These are phyloP conservation scores for Pseudognaphalium luteoalbum DNA, from an alignment of 129 eudicot species.

Conservation along the genomic window DNA sequence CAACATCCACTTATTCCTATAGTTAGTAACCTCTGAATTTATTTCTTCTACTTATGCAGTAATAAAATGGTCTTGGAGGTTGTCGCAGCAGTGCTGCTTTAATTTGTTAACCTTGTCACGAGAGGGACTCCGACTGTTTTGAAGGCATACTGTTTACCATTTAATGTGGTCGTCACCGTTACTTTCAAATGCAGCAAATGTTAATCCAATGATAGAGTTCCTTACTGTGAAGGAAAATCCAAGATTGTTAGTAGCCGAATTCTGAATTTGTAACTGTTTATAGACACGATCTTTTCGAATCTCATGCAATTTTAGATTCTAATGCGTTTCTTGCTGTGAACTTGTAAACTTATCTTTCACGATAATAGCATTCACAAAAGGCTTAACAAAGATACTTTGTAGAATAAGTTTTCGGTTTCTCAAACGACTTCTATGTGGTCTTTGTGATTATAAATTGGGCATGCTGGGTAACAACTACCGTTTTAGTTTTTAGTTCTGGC, in stretches of 20 bases:
- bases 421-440: background rate
- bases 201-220: conserved; percentile 32
- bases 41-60: conserved; percentile 1
- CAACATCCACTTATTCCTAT: background rate
- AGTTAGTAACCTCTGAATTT: conserved; percentile 9
- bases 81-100: conserved; percentile 26
- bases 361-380: background rate
- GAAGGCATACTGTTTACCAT: conserved; percentile 29
- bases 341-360: background rate
- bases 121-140: conserved; percentile 17
- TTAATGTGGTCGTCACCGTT: conserved; percentile 27
- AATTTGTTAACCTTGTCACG: conserved; percentile 15
- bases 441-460: background rate
- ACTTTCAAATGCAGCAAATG: conserved; percentile 32
- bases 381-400: background rate
- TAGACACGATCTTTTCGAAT: conserved; percentile 13
- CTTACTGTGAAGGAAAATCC: conserved; percentile 30
- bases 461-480: background rate
- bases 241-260: conserved; percentile 24
- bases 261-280: conserved; percentile 31
- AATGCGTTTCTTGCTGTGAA: conserved; percentile 21
- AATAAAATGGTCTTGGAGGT: conserved; percentile 23
- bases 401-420: background rate
- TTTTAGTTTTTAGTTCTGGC: background rate
- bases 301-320: conserved; percentile 22